Evolutionary conservation across 441 rosid genomes (phyloP).

Genomic region (Erysimum cheiri): DNA sequence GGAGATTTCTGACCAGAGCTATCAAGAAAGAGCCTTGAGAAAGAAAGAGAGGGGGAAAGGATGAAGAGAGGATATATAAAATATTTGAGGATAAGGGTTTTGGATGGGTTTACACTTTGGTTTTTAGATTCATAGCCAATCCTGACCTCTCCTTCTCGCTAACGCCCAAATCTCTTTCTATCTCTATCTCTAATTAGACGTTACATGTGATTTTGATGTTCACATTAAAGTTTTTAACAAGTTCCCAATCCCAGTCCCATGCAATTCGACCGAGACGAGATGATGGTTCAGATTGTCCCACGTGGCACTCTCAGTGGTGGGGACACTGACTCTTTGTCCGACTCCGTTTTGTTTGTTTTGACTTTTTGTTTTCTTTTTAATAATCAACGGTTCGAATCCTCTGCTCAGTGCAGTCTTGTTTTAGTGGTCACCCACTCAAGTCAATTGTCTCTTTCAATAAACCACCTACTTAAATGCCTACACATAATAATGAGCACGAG

Average conservation of each 20-base stretch:
- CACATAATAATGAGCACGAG: constrained; percentile 34
- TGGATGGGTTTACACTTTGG: constrained; percentile 34
- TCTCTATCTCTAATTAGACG: constrained; percentile 22
- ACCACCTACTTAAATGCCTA: constrained; percentile 36
- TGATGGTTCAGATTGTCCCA: constrained; percentile 34
- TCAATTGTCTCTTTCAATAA: constrained; percentile 17
- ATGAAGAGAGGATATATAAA: background rate
- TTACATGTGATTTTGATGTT: constrained; percentile 42
- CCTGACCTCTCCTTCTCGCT: constrained; percentile 49
- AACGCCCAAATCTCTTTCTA: constrained; percentile 29
- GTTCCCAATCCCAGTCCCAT: constrained; percentile 33
- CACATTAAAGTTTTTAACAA: constrained; percentile 26
- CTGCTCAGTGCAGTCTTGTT: constrained; percentile 27
- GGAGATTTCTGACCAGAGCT: constrained; percentile 6
- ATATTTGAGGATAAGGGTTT: constrained; percentile 44
- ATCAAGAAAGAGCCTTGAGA: constrained; percentile 15
- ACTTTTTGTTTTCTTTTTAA: background rate
- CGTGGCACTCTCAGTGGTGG: constrained; percentile 36
- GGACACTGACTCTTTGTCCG: constrained; percentile 40
- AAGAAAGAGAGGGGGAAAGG: background rate
- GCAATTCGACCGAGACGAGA: constrained; percentile 39
- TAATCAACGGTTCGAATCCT: constrained; percentile 38
- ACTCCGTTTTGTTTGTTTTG: constrained; percentile 37
- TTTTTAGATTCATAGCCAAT: constrained; percentile 36
- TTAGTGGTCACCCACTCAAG: constrained; percentile 36